Conservation (phyloP, 192 early-diverging fungal species). For the Backusella luteola region DNA sequence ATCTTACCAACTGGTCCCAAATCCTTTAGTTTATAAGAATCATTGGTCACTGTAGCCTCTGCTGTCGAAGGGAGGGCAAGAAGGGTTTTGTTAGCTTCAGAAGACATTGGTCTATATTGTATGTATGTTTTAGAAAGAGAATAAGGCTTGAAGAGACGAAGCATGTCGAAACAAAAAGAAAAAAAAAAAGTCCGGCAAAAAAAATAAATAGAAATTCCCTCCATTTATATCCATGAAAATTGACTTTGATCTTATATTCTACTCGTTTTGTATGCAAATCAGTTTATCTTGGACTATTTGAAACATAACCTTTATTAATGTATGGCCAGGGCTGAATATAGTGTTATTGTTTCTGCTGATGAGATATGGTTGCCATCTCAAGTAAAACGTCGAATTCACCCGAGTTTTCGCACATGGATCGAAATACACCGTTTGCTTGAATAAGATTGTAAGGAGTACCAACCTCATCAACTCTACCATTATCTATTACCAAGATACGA, state of each 20-base stretch:
- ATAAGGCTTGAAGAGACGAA: background rate
- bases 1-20: constrained; percentile 47
- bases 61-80: constrained; percentile 44
- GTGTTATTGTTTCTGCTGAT: background rate
- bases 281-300: too few species aligned
- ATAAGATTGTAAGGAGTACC: constrained; percentile 34
- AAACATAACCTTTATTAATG: too few species aligned
- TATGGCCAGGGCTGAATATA: background rate
- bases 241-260: too few species aligned
- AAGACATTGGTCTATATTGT: background rate
- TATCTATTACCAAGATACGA: constrained; percentile 64
- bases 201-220: background rate
- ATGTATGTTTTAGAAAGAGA: background rate
- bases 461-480: constrained; percentile 78
- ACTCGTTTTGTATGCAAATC: too few species aligned
- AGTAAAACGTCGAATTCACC: background rate
- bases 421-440: background rate
- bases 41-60: constrained; percentile 33
- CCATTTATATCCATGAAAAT: too few species aligned
- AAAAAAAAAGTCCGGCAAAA: background rate
- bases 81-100: constrained; percentile 19
- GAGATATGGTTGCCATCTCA: background rate
- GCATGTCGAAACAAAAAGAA: background rate
- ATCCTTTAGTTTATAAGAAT: constrained; percentile 39
- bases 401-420: background rate